Conservation (phyloP, 2,329 filamentous ascomycete genomes). For the Plenodomus biglobosus region DNA sequence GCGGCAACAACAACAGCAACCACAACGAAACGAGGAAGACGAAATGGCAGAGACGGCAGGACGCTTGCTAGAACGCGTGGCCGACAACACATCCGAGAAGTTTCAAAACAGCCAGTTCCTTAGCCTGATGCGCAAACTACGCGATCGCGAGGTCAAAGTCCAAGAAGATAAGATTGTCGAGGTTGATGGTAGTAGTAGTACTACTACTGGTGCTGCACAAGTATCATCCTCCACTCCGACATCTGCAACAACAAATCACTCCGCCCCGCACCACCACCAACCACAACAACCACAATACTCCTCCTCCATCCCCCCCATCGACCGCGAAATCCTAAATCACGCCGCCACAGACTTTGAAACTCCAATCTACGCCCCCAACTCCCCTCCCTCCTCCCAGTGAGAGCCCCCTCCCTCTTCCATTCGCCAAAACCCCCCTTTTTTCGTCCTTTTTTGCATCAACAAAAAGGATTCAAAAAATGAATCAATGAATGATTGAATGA, state of each 20-base stretch:
- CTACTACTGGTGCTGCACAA: too few species aligned
- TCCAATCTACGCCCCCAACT: slow-evolving; percentile 24
- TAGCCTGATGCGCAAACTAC: slow-evolving; percentile 72
- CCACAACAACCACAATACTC: not conserved
- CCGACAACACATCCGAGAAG: slow-evolving; percentile 68
- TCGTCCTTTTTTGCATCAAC: too few species aligned
- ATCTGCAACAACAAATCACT: too few species aligned
- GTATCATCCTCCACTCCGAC: too few species aligned
- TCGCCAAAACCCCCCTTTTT: too few species aligned
- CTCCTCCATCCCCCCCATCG: slow-evolving; percentile 25
- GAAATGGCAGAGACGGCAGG: slow-evolving; percentile 73
- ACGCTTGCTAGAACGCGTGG: slow-evolving; percentile 68
- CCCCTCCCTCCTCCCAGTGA: not conserved
- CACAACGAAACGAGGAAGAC: slow-evolving; percentile 54
- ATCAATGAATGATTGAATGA: too few species aligned
- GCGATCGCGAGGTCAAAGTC: slow-evolving; percentile 71
- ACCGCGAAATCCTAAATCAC: slow-evolving; percentile 33
- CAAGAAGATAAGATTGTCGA: slow-evolving; percentile 69
- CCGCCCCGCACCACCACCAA: not conserved
- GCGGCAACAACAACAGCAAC: slow-evolving; percentile 27
- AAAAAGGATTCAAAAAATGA: too few species aligned
- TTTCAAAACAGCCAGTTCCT: slow-evolving; percentile 79
- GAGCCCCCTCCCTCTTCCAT: too few species aligned
- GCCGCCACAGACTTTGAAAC: slow-evolving; percentile 35
- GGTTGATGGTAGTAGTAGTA: slow-evolving; percentile 34